Base-by-base conservation (phyloP, 352 stramenopile genomes). In the Phytopythium ostracodes region DNA sequence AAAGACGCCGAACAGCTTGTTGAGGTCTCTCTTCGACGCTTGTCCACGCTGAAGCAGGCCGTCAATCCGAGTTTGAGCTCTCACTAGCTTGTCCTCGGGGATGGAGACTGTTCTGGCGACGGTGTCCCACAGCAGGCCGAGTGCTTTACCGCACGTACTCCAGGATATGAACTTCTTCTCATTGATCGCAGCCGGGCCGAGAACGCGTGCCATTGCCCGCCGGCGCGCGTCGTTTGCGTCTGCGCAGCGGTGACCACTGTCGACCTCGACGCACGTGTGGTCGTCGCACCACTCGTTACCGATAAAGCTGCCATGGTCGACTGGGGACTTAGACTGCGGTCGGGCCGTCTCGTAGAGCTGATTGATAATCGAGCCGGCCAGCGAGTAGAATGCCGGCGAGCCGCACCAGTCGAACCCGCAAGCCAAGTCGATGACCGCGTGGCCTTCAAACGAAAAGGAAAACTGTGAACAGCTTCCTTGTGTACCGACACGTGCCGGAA, bases 401-500 rank as follows among this genome's bases (percentile, higher is more conserved):
- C 54, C 46, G 3, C 55, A 70, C 55, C 59, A 64, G 1, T 27
- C 54, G 24, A 63, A 54, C 18, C 52, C 62, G 27, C 64, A 75
- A 0, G 64, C 25, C 1, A 75, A 25, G 31, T 73, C 67, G 38
- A 73, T 67, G 20, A 71, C 57, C 4, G 73, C 15, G 14, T 60
- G 15, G 5, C 44, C 29, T 6, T 68, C 64, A 35, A 68, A 66
- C 0, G 47, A 0, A 24, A 71, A 75, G 1, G 40, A 44, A 40
- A 77, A 74, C 50, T 65, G 53, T 72, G 64, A n/a, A 73, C 66
- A 1, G 49, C 22, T 20, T 73, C 46, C 4, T 55, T 60, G 40
- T 63, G 40, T 8, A 78, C 54, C 9, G 67, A 59, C 11, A 75
- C 47, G 65, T 75, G 63, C 0, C 71, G 60, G n/a, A 78, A 75